A percentile compares a stretch with the other conserved stretches of the same genome.
These are phyloP conservation scores for Alternaria tenuissima DNA, from an alignment of 2,329 filamentous ascomycete species.

Conservation along the genomic window DNA sequence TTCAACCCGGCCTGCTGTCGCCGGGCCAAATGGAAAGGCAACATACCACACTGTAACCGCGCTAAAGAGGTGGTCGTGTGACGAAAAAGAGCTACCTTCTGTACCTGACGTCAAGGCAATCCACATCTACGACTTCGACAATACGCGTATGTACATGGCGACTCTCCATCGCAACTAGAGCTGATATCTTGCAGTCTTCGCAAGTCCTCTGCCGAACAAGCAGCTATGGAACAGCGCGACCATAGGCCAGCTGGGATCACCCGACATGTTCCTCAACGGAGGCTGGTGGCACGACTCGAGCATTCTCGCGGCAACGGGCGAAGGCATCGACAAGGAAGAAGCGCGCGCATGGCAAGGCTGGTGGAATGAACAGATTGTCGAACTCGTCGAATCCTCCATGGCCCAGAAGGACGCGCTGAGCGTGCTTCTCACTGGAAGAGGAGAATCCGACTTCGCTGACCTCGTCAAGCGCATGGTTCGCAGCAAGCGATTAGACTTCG, in stretches of 20 bases:
- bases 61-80: slow-evolving; percentile 83
- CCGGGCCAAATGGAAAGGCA: slow-evolving; percentile 37
- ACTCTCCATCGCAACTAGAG: not conserved
- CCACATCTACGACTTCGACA: slow-evolving; percentile 98
- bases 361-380: slow-evolving; percentile 92
- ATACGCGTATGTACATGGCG: slow-evolving; percentile 71
- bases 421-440: slow-evolving; percentile 86
- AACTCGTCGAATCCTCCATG: slow-evolving; percentile 82
- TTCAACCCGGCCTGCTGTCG: slow-evolving; percentile 41
- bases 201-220: slow-evolving; percentile 86
- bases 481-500: slow-evolving; percentile 83
- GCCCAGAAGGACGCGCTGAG: slow-evolving; percentile 84
- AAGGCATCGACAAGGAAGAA: slow-evolving; percentile 84
- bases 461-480: slow-evolving; percentile 82
- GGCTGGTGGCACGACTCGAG: slow-evolving; percentile 97
- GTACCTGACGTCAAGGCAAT: slow-evolving; percentile 76
- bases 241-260: slow-evolving; percentile 76
- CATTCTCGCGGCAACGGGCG: slow-evolving; percentile 85
- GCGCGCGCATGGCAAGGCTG: slow-evolving; percentile 85
- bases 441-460: slow-evolving; percentile 77
- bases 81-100: slow-evolving; percentile 75
- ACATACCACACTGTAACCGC: slow-evolving; percentile 70
- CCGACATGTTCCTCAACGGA: slow-evolving; percentile 80
- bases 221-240: slow-evolving; percentile 84
- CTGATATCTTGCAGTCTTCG: slow-evolving; percentile 71